Evolutionary conservation across 345 rosid genomes (phyloP).

Genomic region (Sisymbrium irio): DNA sequence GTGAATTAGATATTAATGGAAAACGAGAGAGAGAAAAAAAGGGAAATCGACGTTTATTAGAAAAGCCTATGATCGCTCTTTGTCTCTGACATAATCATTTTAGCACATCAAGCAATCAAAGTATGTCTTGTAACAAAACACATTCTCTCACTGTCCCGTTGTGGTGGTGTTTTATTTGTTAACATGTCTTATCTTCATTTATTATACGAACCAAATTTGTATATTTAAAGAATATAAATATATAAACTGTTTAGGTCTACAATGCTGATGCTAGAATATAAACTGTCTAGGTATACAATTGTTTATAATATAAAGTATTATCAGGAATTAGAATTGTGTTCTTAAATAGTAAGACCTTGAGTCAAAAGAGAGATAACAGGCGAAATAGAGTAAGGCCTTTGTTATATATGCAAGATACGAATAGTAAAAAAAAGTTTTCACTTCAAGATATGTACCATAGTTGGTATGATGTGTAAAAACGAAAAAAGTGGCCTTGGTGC

Average conservation of each 20-base stretch:
- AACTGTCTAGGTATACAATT: no score
- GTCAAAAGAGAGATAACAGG: no score
- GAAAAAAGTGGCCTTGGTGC: neutral
- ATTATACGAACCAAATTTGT: neutral
- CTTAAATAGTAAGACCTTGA: neutral
- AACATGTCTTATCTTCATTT: conserved; percentile 34
- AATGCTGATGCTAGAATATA: no score
- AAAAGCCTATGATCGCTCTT: conserved; percentile 20
- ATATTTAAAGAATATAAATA: neutral
- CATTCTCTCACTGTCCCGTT: conserved; percentile 19
- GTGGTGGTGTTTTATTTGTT: conserved; percentile 26
- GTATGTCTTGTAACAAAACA: conserved; percentile 27
- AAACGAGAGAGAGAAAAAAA: neutral
- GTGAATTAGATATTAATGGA: neutral
- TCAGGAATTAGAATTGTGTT: no score
- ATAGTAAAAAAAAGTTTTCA: neutral
- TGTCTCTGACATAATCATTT: conserved; percentile 40
- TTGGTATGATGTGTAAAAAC: neutral
- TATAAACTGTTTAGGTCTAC: neutral
- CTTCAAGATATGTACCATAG: neutral
- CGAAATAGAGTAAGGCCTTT: neutral
- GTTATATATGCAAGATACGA: neutral
- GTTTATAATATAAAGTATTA: no score
- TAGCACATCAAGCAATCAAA: conserved; percentile 35
- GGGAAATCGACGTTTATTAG: no score